phyloP scores from a whole-genome alignment of 306 rosid species.

The Acacia confusa region DNA sequence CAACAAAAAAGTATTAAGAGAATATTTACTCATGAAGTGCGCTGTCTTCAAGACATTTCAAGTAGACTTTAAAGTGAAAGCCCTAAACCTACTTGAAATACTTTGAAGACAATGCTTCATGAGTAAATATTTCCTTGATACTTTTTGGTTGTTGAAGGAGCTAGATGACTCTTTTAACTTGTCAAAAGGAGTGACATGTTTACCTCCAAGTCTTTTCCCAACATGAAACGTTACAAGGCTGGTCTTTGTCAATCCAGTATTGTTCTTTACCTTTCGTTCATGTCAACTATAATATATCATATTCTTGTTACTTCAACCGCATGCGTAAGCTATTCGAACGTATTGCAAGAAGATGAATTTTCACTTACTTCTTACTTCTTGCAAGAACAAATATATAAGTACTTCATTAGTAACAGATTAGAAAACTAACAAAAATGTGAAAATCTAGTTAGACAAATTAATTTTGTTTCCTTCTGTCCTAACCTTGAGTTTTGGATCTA shows the following conservation, averaged over 20 bases:
- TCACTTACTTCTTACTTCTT: constrained; percentile 51
- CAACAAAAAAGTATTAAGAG: constrained; percentile 47
- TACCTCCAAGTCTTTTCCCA: constrained; percentile 35
- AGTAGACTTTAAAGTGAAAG: constrained; percentile 36
- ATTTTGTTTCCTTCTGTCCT: constrained; percentile 1
- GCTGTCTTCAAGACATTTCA: constrained; percentile 44
- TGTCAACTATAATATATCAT: constrained; percentile 41
- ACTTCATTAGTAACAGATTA: not conserved
- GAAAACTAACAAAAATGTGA: not conserved
- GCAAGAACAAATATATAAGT: constrained; percentile 30
- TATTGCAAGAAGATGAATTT: not conserved
- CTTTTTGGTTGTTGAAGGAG: constrained; percentile 40
- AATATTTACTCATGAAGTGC: constrained; percentile 62
- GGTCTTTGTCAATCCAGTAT: constrained; percentile 42
- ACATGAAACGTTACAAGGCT: constrained; percentile 47
- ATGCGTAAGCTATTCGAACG: not conserved
- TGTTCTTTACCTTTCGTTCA: constrained; percentile 55
- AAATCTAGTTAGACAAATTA: not conserved
- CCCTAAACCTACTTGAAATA: constrained; percentile 44
- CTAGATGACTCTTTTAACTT: constrained; percentile 54
- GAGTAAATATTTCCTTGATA: constrained; percentile 58
- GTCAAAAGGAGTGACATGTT: constrained; percentile 47
- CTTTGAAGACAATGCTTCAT: constrained; percentile 53
- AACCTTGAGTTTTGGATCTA: constrained; percentile 59
- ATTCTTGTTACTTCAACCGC: not conserved